Conservation (phyloP, 2,329 filamentous ascomycete genomes). For the Ceratocystis eucalypticola region DNA sequence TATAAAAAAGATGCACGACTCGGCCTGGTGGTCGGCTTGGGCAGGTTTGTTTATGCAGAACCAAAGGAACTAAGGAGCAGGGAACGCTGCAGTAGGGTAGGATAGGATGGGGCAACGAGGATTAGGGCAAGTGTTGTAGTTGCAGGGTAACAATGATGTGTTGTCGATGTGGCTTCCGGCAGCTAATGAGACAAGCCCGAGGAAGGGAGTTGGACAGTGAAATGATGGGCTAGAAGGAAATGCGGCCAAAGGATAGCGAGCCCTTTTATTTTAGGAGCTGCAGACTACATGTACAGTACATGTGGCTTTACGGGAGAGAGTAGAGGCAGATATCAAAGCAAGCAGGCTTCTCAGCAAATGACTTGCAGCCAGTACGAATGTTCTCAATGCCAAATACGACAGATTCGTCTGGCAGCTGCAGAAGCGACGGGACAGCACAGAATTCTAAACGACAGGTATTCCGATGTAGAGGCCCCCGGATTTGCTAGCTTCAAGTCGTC, state of each 20-base stretch:
- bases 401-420: neutral
- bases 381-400: neutral
- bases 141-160: constrained; percentile 2
- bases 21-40: neutral
- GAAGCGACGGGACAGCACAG: constrained; percentile 1
- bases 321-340: neutral
- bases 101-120: neutral
- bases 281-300: neutral
- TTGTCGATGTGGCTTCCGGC: constrained; percentile 3
- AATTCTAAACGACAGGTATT: neutral
- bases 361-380: neutral
- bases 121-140: neutral
- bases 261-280: neutral
- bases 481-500: neutral
- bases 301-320: neutral
- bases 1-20: constrained; percentile 3
- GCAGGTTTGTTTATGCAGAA: constrained; percentile 2
- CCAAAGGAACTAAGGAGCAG: neutral
- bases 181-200: neutral
- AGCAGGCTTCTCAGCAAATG: neutral
- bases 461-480: neutral
- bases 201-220: neutral
- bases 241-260: neutral
- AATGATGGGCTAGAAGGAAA: too few species aligned
- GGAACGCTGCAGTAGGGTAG: neutral